phyloP scores from a whole-genome alignment of 768 basidiomycete genomes.

The Collybiopsis confluens region DNA sequence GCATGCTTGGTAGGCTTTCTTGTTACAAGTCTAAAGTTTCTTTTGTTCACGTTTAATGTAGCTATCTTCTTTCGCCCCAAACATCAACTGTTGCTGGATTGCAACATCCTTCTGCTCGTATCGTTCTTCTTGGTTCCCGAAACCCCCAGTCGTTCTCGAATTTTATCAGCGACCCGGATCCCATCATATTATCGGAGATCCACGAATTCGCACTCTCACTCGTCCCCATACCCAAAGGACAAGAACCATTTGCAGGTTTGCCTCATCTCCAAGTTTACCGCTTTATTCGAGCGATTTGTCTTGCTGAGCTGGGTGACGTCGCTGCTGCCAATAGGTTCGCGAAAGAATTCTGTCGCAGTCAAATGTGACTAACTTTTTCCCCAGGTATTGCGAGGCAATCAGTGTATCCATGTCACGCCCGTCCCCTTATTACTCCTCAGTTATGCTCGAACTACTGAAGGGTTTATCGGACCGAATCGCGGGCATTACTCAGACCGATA shows the following conservation, averaged over 20 bases:
- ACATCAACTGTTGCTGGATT: slow-evolving; percentile 70
- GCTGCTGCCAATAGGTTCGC: slow-evolving; percentile 70
- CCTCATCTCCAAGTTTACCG: slow-evolving; percentile 87
- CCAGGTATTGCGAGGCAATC: slow-evolving; percentile 92
- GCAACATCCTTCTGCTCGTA: slow-evolving; percentile 61
- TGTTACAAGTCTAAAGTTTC: neutral
- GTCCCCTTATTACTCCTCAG: slow-evolving; percentile 63
- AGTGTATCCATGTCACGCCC: slow-evolving; percentile 55
- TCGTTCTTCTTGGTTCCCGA: slow-evolving; percentile 70
- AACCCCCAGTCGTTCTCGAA: slow-evolving; percentile 46
- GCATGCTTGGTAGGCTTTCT: slow-evolving; percentile 73
- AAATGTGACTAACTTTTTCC: neutral
- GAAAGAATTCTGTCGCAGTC: neutral
- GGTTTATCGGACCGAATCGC: slow-evolving; percentile 75
- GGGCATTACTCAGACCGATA: slow-evolving; percentile 70
- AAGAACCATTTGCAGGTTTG: slow-evolving; percentile 79
- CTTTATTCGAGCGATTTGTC: slow-evolving; percentile 65
- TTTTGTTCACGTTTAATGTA: slow-evolving; percentile 26
- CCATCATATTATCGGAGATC: slow-evolving; percentile 84
- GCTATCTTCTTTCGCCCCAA: slow-evolving; percentile 84
- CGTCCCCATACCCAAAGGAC: slow-evolving; percentile 69
- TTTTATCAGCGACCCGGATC: slow-evolving; percentile 65
- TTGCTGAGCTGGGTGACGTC: slow-evolving; percentile 81
- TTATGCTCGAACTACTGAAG: slow-evolving; percentile 71
- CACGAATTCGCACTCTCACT: slow-evolving; percentile 87